These are phyloP conservation scores for Millerago galiae DNA, from an alignment of 805 yeast genomes.

Conservation along the genomic window DNA sequence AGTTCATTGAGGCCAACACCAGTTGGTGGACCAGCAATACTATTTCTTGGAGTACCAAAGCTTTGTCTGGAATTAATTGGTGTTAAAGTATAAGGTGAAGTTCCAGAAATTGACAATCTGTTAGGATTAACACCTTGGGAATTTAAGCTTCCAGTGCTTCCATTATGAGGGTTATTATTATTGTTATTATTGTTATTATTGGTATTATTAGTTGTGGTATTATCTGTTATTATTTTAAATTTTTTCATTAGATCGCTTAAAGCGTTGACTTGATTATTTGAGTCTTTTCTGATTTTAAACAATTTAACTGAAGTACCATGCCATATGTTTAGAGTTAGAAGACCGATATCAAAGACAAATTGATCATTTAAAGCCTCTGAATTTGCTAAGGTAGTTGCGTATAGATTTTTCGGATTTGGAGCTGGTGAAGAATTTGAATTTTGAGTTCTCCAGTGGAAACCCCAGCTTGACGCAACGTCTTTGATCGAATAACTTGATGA, in stretches of 20 bases:
- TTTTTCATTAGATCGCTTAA: conserved; percentile 32
- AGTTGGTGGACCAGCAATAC: conserved; percentile 10
- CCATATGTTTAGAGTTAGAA: conserved; percentile 19
- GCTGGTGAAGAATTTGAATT: conserved; percentile 3
- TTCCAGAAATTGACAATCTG: conserved; percentile 11
- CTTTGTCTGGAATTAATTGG: conserved; percentile 25
- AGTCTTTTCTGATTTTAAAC: conserved; percentile 29
- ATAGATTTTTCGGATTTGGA: neutral
- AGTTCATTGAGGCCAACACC: conserved; percentile 13
- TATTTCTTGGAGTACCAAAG: conserved; percentile 23
- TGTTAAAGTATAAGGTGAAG: conserved; percentile 21
- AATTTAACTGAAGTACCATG: conserved; percentile 15
- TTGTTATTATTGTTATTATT: conserved; percentile 4
- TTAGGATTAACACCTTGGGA: neutral
- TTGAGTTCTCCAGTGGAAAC: conserved; percentile 23
- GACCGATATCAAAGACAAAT: conserved; percentile 16
- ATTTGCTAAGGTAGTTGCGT: too few relatives aligned
- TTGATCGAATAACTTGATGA: conserved; percentile 19
- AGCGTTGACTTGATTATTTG: conserved; percentile 33
- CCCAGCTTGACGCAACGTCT: conserved; percentile 34
- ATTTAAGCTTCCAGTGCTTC: neutral
- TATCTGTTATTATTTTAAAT: conserved; percentile 24
- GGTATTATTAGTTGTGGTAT: neutral
- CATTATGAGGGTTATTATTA: conserved; percentile 1
- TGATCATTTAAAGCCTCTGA: neutral